phyloP scores from a whole-genome alignment of 768 basidiomycete species.

The Crepidotus variabilis region DNA sequence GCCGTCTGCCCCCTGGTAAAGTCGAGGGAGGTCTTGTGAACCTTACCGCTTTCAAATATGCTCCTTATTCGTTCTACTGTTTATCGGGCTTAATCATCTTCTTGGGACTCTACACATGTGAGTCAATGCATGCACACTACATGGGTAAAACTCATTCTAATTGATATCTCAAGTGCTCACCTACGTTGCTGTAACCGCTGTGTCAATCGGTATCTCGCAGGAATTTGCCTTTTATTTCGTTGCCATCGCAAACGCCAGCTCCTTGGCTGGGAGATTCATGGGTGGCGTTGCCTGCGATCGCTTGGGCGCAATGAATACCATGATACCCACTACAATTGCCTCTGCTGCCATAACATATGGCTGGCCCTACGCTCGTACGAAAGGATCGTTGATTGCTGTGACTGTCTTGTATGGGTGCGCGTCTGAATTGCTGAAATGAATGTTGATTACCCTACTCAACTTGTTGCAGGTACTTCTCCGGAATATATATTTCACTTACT shows the following conservation, averaged over 20 bases:
- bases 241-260: slow-evolving; percentile 58
- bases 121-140: neutral
- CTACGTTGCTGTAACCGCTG: slow-evolving; percentile 54
- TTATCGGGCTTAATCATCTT: slow-evolving; percentile 42
- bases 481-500: slow-evolving; percentile 46
- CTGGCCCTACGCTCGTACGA: slow-evolving; percentile 55
- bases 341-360: slow-evolving; percentile 50
- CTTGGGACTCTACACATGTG: slow-evolving; percentile 62
- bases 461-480: slow-evolving; percentile 39
- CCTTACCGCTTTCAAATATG: slow-evolving; percentile 36
- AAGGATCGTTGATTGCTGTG: slow-evolving; percentile 40
- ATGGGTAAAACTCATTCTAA: neutral
- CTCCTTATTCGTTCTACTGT: slow-evolving; percentile 51
- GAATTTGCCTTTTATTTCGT: slow-evolving; percentile 56
- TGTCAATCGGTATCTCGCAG: slow-evolving; percentile 37
- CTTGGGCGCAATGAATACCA: slow-evolving; percentile 53
- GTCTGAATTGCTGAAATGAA: neutral
- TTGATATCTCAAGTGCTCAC: slow-evolving; percentile 41
- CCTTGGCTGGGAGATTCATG: slow-evolving; percentile 49
- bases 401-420: slow-evolving; percentile 56
- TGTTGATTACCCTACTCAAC: neutral
- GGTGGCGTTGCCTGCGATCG: slow-evolving; percentile 48
- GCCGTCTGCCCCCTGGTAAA: slow-evolving; percentile 51
- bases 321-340: slow-evolving; percentile 46
- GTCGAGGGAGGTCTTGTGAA: slow-evolving; percentile 54